Evolutionary conservation across 345 rosid species (phyloP).

Genomic region (Ceriops tagal): DNA sequence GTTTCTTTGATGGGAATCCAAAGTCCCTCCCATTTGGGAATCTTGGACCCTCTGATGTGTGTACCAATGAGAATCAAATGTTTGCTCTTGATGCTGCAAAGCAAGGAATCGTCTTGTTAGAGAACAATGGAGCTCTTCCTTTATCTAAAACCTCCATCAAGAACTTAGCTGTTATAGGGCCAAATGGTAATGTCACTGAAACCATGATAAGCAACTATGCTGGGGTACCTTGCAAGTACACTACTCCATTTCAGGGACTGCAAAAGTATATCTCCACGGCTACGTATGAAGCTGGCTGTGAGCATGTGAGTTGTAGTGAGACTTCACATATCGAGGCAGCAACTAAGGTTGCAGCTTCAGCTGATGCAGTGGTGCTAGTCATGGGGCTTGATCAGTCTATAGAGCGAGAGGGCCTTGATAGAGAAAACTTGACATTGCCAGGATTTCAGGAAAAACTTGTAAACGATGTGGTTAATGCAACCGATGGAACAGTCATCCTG

Average conservation of each 20-base stretch:
- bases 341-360: slow-evolving; percentile 20
- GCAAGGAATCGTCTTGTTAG: slow-evolving; percentile 47
- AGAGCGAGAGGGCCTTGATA: slow-evolving; percentile 43
- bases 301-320: slow-evolving; percentile 27
- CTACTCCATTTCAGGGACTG: slow-evolving; percentile 50
- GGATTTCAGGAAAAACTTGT: slow-evolving; percentile 44
- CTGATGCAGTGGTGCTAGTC: slow-evolving; percentile 35
- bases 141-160: slow-evolving; percentile 24
- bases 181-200: slow-evolving; percentile 43
- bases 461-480: slow-evolving; percentile 28
- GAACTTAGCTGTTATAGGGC: slow-evolving; percentile 40
- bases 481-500: slow-evolving; percentile 33
- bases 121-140: slow-evolving; percentile 45
- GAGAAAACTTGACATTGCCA: slow-evolving; percentile 42
- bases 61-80: slow-evolving; percentile 34
- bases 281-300: slow-evolving; percentile 33
- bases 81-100: slow-evolving; percentile 45
- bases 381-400: slow-evolving; percentile 43
- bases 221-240: slow-evolving; percentile 43
- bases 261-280: slow-evolving; percentile 24
- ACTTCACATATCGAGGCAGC: slow-evolving; percentile 20
- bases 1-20: slow-evolving; percentile 55
- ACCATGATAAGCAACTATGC: slow-evolving; percentile 49
- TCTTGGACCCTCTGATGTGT: slow-evolving; percentile 47
- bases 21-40: slow-evolving; percentile 34